Base-by-base conservation (phyloP, 306 rosid species). In the Quillaja saponaria region DNA sequence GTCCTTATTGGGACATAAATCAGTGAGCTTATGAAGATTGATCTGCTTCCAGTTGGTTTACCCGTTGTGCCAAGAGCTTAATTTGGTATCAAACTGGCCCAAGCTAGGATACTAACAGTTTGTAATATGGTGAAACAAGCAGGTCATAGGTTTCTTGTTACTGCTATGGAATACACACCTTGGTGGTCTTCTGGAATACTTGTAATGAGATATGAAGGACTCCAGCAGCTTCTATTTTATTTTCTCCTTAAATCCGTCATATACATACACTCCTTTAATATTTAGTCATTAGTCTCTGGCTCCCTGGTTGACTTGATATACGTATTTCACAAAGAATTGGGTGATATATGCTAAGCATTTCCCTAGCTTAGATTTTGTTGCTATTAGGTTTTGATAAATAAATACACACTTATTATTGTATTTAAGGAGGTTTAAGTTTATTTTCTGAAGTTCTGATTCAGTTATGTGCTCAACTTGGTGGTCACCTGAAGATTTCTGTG, bases 401-500 rank as follows among this genome's bases (percentile, higher is more conserved):
- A n/a, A 10, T 7, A 42, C 55, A 15, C 46, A 38, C 34, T 16
- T 46, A 8, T 17, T 49, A 49, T 54, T n/a, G 35, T 40, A 35
- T 34, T 12, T 25, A 19, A 57, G 56, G 57, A 54, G n/a, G 41
- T 42, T 37, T 18, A 37, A 37, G 58, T 25, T 20, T 40, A 17
- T 39, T n/a, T 10, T 50, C 4, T 25, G 34, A 31, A 31, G 12
- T 18, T 48, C 34, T 55, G n/a, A 25, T 49, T 41, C 70, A 37
- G 52, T 50, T 38, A 41, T 59, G 21, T 33, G 25, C 31, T 49
- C 14, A 33, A 55, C 34, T 14, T 15, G 55, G 44, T 44, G 66
- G 6, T 57, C 50, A 63, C 49, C 61, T 82, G 20, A 72, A 12
- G 17, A 10, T 67, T 54, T 54, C 10, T 69, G 38, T 64, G 39